Conservation (phyloP, 176 grass and related monocot genomes). For the Paspalum vaginatum region DNA sequence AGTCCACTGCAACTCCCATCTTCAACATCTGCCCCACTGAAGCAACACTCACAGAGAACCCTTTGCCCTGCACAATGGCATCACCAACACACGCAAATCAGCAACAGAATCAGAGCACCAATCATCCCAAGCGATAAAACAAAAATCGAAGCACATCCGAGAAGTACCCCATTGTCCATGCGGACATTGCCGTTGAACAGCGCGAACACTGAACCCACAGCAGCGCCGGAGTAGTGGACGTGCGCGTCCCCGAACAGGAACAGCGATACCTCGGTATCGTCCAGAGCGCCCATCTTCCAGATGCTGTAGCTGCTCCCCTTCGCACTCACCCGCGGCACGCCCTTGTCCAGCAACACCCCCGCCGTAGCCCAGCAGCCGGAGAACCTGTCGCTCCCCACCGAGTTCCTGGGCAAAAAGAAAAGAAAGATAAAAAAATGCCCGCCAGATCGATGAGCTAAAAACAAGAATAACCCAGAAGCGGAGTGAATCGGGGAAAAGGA, state of each 20-base stretch:
- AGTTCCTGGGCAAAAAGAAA: slow-evolving; percentile 24
- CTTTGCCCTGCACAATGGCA: slow-evolving; percentile 59
- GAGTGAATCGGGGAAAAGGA: not conserved
- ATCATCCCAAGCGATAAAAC: not conserved
- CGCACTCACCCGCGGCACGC: slow-evolving; percentile 59
- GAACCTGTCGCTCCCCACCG: slow-evolving; percentile 55
- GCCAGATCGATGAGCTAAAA: slow-evolving; percentile 4
- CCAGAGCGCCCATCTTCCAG: slow-evolving; percentile 81
- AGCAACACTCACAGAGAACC: slow-evolving; percentile 75
- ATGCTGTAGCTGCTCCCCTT: slow-evolving; percentile 74
- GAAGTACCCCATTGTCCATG: slow-evolving; percentile 70
- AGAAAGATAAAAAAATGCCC: not conserved
- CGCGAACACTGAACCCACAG: slow-evolving; percentile 71
- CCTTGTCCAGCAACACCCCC: slow-evolving; percentile 77
- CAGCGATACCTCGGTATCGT: slow-evolving; percentile 69
- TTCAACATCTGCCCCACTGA: slow-evolving; percentile 80
- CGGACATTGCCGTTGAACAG: slow-evolving; percentile 77
- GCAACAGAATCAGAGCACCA: not conserved
- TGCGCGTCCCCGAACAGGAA: slow-evolving; percentile 87
- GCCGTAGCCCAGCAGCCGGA: slow-evolving; percentile 87
- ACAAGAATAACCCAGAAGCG: not conserved
- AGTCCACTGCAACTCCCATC: slow-evolving; percentile 77
- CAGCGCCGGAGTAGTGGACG: slow-evolving; percentile 62
- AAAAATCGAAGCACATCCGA: not conserved
- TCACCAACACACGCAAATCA: slow-evolving; percentile 21